Conservation (phyloP, 2,329 filamentous ascomycete genomes). For the Fusarium sp. region DNA sequence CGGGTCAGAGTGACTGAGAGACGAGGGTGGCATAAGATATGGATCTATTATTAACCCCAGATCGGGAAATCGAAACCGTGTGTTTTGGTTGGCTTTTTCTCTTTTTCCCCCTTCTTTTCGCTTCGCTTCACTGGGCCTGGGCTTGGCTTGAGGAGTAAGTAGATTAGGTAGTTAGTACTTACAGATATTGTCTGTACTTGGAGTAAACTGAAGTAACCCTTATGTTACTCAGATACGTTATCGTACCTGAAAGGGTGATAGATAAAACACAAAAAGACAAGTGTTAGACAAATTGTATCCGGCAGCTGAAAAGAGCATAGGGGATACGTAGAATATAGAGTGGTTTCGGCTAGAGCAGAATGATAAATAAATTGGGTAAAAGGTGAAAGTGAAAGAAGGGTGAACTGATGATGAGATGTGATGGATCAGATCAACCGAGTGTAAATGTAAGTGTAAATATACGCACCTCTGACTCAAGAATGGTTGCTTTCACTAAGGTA, state of each 20-base stretch:
- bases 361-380: no score
- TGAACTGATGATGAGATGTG: no score
- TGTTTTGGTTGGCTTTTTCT: slow-evolving; percentile 15
- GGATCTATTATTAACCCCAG: slow-evolving; percentile 43
- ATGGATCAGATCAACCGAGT: no score
- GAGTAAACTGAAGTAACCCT: neutral
- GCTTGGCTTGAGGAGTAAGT: neutral
- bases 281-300: neutral
- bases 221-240: neutral
- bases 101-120: neutral
- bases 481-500: no score
- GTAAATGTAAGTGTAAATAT: no score
- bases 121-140: slow-evolving; percentile 3
- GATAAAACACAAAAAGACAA: neutral
- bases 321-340: neutral
- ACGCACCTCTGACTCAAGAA: neutral
- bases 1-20: slow-evolving; percentile 42
- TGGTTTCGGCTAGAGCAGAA: slow-evolving; percentile 1
- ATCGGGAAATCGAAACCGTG: slow-evolving; percentile 27
- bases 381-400: no score
- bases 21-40: slow-evolving; percentile 23
- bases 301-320: neutral
- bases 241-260: neutral
- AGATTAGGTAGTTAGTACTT: no score
- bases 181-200: no score